phyloP scores from a whole-genome alignment of 345 rosid species.

The Euphorbia tirucalli region DNA sequence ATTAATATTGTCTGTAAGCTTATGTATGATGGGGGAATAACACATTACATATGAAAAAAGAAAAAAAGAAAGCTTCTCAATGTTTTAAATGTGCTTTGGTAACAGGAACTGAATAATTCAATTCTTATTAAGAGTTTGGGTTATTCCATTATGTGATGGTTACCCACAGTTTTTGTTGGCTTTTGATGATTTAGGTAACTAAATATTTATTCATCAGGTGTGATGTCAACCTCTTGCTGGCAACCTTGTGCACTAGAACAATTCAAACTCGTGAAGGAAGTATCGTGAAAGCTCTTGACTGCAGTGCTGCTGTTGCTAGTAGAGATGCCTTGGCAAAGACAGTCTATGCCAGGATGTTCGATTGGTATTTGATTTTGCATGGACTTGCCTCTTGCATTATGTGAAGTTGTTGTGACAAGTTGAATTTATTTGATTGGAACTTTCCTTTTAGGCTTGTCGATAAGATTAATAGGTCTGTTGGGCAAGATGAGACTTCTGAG shows the following conservation, averaged over 20 bases:
- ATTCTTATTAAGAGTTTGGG: background rate
- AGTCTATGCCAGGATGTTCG: conserved; percentile 87
- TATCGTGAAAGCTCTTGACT: conserved; percentile 85
- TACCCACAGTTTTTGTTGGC: conserved; percentile 1
- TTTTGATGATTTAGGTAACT: conserved; percentile 9
- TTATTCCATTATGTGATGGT: background rate
- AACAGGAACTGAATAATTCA: background rate
- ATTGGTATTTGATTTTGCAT: conserved; percentile 55
- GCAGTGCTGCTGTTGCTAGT: conserved; percentile 90
- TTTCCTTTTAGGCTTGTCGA: conserved; percentile 74
- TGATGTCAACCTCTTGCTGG: conserved; percentile 70
- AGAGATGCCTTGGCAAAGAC: conserved; percentile 96
- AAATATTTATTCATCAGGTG: conserved; percentile 54
- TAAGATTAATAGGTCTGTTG: conserved; percentile 86
- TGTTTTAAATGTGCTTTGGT: background rate
- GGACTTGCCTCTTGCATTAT: conserved; percentile 8
- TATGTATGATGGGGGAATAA: background rate
- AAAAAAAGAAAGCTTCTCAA: background rate
- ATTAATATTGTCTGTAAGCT: background rate
- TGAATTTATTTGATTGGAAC: conserved; percentile 20
- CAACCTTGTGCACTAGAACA: conserved; percentile 78
- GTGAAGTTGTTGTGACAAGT: background rate
- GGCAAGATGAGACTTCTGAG: conserved; percentile 75
- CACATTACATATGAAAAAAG: too few relatives aligned
- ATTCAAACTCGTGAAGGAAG: conserved; percentile 96